Base-by-base conservation (phyloP, 495 filamentous ascomycete genomes). In the Penicillium roqueforti region DNA sequence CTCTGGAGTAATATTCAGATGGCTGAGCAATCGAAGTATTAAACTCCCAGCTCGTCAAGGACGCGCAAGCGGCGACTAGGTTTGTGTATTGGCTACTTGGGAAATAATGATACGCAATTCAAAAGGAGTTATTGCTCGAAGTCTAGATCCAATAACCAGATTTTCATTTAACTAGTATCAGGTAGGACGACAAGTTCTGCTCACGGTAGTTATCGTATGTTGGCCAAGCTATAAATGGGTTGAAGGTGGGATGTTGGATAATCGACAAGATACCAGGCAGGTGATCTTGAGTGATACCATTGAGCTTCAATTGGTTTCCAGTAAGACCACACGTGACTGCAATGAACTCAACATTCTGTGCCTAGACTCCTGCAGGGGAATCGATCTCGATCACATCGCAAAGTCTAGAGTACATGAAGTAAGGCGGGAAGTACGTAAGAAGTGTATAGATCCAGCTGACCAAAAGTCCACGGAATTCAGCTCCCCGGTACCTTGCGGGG, bases 391-490 rank as follows among this genome's bases (percentile, higher is more conserved):
- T 52, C 39, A 23, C 37, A 32, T 34, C 38, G 32, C 14, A 52
- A n/a, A 44, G 19, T 42, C 14, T 20, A 23, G 40, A 36, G 34
- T 42, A 28, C 22, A 42, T 52, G 29, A 42, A 52, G 50, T 31
- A 52, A 52, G 50, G 50, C 50, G n/a, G 36, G 44, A 52, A 52
- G 47, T 50, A 50, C 47, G 34, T 16, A 16, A 29, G n/a, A 43
- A 32, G 7, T 44, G 38, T 44, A 44, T 39, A 52, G 49, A 29
- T 52, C 50, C 14, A 42, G 48, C 28, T 40, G 40, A 44, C 20
- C 50, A 42, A 44, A 43, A 51, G 49, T 51, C 49, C 25, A 10
- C 40, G 34, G 42, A 19, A 53, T 1, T 34, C 42, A 26, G 55
- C 13, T 18, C 25, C 11, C 34, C 36, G 32, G 34, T 22, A 50